These are phyloP conservation scores for Hypoxylon lienhwacheense DNA, from an alignment of 495 filamentous ascomycete species.

Conservation along the genomic window DNA sequence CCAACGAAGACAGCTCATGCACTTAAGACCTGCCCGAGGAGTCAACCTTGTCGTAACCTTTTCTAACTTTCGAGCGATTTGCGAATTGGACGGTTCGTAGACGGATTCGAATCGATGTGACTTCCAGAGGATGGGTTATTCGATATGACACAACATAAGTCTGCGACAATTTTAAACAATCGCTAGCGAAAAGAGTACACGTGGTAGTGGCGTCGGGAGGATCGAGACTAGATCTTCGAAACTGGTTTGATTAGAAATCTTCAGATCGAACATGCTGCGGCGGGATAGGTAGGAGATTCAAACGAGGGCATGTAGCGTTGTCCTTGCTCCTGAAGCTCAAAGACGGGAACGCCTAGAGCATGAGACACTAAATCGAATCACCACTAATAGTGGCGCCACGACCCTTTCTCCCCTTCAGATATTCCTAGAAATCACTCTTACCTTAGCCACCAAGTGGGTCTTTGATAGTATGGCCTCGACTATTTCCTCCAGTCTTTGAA, in stretches of 20 bases:
- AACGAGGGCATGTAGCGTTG: background rate
- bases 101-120: too few relatives aligned
- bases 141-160: too few relatives aligned
- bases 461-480: constrained; percentile 10
- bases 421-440: constrained; percentile 22
- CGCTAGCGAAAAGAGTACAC: constrained; percentile 10
- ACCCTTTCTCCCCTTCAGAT: constrained; percentile 18
- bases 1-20: constrained; percentile 34
- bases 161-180: too few relatives aligned
- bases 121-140: too few relatives aligned
- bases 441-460: constrained; percentile 27
- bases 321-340: constrained; percentile 1
- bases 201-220: constrained; percentile 33
- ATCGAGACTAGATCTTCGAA: constrained; percentile 28
- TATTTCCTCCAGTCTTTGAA: constrained; percentile 3
- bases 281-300: constrained; percentile 15
- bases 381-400: constrained; percentile 18
- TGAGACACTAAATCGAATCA: constrained; percentile 17
- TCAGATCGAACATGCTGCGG: constrained; percentile 9
- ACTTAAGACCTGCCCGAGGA: constrained; percentile 36
- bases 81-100: too few relatives aligned
- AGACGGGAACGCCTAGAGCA: constrained; percentile 6
- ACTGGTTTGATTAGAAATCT: constrained; percentile 32
- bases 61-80: too few relatives aligned
- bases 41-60: background rate